Percentiles rank a stretch among this genome's conserved stretches.
These are phyloP conservation scores for Euphorbia tirucalli DNA, from an alignment of 345 rosid genomes.

Conservation along the genomic window DNA sequence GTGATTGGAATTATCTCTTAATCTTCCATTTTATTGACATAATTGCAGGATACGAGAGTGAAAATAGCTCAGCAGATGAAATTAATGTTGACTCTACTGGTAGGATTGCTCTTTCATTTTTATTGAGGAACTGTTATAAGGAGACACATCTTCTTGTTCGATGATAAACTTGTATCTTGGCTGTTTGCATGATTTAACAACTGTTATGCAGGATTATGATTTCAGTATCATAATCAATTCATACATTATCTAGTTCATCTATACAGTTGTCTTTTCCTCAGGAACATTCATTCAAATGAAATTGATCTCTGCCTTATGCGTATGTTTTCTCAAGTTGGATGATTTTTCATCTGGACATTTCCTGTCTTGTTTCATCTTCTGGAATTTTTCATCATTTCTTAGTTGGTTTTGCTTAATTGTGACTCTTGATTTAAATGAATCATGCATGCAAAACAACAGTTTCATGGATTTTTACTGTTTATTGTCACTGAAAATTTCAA, in stretches of 20 bases:
- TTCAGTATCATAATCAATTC: background rate
- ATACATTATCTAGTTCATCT: background rate
- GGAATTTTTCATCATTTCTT: background rate
- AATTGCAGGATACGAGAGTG: constrained; percentile 52
- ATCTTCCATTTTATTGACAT: background rate
- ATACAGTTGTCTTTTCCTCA: background rate
- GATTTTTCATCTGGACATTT: background rate
- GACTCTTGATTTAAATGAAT: background rate
- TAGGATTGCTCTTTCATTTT: constrained; percentile 13
- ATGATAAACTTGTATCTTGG: background rate
- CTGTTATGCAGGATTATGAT: background rate
- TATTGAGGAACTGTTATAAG: background rate
- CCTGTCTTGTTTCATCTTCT: background rate
- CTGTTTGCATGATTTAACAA: background rate
- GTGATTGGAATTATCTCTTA: background rate
- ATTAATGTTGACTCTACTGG: constrained; percentile 41
- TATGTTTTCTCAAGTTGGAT: no score
- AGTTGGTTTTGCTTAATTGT: background rate
- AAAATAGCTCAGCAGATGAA: constrained; percentile 56
- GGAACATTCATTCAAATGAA: background rate
- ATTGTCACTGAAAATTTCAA: background rate
- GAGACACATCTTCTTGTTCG: background rate
- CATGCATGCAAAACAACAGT: background rate
- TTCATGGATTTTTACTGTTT: background rate
- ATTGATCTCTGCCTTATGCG: background rate